Evolutionary conservation across 2,329 filamentous ascomycete species (phyloP), one percentile per base, ranked within the genome.

Genomic region (Graphilbum ipis-grandicollis): DNA sequence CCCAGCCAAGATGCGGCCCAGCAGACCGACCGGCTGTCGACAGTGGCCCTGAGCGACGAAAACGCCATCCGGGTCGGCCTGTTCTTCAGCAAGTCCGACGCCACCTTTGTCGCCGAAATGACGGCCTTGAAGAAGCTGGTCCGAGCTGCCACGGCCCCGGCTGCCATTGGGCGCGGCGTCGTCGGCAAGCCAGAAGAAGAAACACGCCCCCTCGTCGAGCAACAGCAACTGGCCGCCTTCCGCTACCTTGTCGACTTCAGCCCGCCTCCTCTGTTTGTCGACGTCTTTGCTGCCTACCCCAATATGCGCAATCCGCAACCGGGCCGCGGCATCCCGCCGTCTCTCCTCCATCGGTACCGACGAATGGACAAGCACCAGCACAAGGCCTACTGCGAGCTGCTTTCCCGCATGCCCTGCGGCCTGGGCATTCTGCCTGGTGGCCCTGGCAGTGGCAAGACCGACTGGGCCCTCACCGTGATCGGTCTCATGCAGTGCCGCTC

Each of bases 371-470:
- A 40, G 0, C 54, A 63, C n/a, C 61, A 64, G 23, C 43, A 42
- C 1, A 36, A 43, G 0, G 59, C 59, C 0, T 59, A 61, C 25
- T 21, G 50, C 0, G 51, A 51, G 0, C 48, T 63, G 0, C 48
- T 65, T 0, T 40, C 42, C 2, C 42, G 43, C 1, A 56, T 65
- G 10, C 58, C 59, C 0, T 60, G 57, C n/a, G 57, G 60, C 0
- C 41, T 66, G 1, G 57, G 54, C 21, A 55, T 66, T 34, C 48
- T 65, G 1, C 61, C 61, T 7, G 62, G 62, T 4, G 62, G 62
- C 5, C 61, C 62, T 4, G 62, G 62, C 0, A 56, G 60, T 0
- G 62, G 62, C 0, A 66, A 66, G 35, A 65, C 62, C 0, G 57
- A 63, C 26, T 63, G 59, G 58, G 62, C 58, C 25, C 54, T 64